Conservation (phyloP, 2,329 filamentous ascomycete genomes). For the Sporothrix pallida region DNA sequence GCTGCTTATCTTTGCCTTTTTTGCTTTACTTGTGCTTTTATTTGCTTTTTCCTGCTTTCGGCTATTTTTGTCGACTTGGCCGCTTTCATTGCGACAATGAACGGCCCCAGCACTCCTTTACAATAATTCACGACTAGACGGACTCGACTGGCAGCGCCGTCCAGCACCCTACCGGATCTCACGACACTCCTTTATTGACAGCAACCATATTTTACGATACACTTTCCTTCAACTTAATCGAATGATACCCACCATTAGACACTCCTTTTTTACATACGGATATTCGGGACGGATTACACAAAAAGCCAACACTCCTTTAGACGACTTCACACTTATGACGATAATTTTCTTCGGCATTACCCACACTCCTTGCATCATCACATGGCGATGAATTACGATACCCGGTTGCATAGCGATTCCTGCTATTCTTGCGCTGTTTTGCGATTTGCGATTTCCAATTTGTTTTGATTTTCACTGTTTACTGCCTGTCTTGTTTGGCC, state of each 20-base stretch:
- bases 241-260: slow-evolving; percentile 56
- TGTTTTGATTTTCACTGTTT: not conserved
- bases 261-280: slow-evolving; percentile 46
- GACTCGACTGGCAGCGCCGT: slow-evolving; percentile 35
- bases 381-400: slow-evolving; percentile 49
- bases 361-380: slow-evolving; percentile 54
- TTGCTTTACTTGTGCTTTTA: slow-evolving; percentile 4
- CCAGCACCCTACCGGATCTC: slow-evolving; percentile 44
- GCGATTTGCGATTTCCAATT: not conserved
- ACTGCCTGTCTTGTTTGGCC: slow-evolving; percentile 25
- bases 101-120: slow-evolving; percentile 36
- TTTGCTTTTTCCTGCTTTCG: slow-evolving; percentile 36
- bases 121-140: slow-evolving; percentile 30
- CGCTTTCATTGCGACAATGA: slow-evolving; percentile 39
- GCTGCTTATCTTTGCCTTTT: not conserved
- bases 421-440: slow-evolving; percentile 25
- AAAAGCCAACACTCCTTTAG: slow-evolving; percentile 43
- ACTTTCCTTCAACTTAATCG: slow-evolving; percentile 44
- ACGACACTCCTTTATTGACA: slow-evolving; percentile 42
- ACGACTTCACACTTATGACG: slow-evolving; percentile 43
- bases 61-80: slow-evolving; percentile 37
- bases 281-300: slow-evolving; percentile 43
- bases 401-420: slow-evolving; percentile 59
- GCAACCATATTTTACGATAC: slow-evolving; percentile 37
- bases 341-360: slow-evolving; percentile 44